Conservation (phyloP, 306 rosid species). For the Castanopsis chinensis region DNA sequence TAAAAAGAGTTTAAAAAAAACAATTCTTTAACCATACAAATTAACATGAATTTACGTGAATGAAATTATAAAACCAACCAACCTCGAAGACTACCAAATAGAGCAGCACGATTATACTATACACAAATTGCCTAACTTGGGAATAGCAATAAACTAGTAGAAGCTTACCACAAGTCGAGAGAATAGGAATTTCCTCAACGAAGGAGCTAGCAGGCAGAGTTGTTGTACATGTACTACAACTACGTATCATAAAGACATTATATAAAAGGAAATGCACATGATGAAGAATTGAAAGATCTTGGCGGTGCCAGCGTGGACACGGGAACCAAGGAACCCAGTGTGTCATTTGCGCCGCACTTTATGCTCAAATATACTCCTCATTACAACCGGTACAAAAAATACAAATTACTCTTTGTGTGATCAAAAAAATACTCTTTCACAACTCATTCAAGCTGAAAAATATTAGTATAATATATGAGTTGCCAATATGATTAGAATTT, state of each 20-base stretch:
- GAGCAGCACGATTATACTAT: not conserved
- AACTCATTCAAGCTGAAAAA: not conserved
- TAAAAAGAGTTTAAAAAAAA: too few relatives aligned
- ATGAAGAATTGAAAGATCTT: not conserved
- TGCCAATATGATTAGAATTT: not conserved
- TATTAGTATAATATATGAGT: not conserved
- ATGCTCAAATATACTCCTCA: conserved; percentile 12
- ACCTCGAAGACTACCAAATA: not conserved
- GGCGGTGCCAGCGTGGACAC: conserved; percentile 10
- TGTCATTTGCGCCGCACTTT: conserved; percentile 32
- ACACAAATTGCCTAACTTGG: too few relatives aligned
- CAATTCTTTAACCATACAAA: too few relatives aligned
- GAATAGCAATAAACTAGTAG: not conserved
- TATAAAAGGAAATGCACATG: not conserved
- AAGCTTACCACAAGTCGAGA: not conserved
- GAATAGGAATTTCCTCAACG: not conserved
- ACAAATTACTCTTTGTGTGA: not conserved
- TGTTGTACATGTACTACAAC: not conserved
- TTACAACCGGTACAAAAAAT: not conserved
- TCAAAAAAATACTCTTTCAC: not conserved
- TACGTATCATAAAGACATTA: not conserved
- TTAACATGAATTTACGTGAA: too few relatives aligned
- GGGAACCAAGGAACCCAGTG: conserved; percentile 15
- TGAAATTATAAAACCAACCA: not conserved
- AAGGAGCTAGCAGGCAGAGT: not conserved